A percentile compares a stretch with the other conserved stretches of the same genome.
phyloP scores from a whole-genome alignment of 108 stramenopile genomes.

The Skeletonema tropicum region DNA sequence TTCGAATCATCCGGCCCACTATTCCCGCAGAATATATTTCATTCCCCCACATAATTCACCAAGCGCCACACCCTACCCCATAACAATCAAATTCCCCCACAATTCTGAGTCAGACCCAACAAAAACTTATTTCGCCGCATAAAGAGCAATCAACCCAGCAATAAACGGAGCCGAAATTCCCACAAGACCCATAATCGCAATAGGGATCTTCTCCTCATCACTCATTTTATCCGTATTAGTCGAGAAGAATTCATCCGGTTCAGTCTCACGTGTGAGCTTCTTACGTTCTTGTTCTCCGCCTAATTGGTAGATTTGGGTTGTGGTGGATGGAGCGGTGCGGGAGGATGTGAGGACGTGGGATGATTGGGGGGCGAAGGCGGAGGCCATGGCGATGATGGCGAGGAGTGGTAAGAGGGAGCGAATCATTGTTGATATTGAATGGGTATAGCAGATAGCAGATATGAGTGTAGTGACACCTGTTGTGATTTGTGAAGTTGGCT shows the following conservation, averaged over 20 bases:
- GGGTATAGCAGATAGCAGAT: no score
- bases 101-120: neutral
- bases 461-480: no score
- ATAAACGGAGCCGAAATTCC: slow-evolving; percentile 86
- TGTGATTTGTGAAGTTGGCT: no score
- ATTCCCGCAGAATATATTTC: neutral
- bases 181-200: slow-evolving; percentile 81
- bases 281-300: slow-evolving; percentile 63
- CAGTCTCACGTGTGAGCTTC: slow-evolving; percentile 75
- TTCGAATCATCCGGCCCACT: neutral
- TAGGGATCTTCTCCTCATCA: slow-evolving; percentile 87
- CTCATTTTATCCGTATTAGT: slow-evolving; percentile 90
- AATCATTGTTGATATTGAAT: slow-evolving; percentile 1
- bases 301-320: slow-evolving; percentile 45
- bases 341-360: neutral
- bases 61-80: neutral
- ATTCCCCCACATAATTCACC: neutral
- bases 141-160: slow-evolving; percentile 82
- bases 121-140: slow-evolving; percentile 68
- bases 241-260: slow-evolving; percentile 84
- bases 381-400: slow-evolving; percentile 21
- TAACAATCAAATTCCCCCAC: neutral
- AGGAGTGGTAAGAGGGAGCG: slow-evolving; percentile 20
- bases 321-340: neutral
- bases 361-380: slow-evolving; percentile 29